These are phyloP conservation scores for Lanmaoa pseudosensibilis DNA, from an alignment of 768 basidiomycete genomes.

Conservation along the genomic window DNA sequence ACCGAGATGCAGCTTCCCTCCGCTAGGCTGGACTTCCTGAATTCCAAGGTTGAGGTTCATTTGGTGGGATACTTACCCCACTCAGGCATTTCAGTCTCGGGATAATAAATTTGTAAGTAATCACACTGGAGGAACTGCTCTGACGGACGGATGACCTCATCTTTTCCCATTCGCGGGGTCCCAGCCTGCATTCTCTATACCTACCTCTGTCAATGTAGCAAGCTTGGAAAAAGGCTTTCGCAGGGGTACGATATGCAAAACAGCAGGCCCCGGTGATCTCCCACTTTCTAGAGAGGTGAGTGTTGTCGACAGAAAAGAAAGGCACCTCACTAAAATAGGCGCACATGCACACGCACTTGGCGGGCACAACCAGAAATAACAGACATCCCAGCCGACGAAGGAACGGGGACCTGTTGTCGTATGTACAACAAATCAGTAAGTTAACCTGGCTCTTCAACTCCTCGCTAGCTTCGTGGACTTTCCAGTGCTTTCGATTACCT, in stretches of 20 bases:
- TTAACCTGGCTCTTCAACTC: not conserved
- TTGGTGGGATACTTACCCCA: too few relatives aligned
- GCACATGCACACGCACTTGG: not conserved
- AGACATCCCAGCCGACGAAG: not conserved
- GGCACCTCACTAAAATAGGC: not conserved
- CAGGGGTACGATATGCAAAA: too few relatives aligned
- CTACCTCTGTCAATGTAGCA: not conserved
- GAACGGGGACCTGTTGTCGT: not conserved
- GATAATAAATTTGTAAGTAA: not conserved
- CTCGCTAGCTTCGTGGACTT: not conserved
- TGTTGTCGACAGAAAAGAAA: not conserved
- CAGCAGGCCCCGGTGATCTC: too few relatives aligned
- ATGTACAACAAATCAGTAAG: not conserved
- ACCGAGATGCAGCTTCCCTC: too few relatives aligned
- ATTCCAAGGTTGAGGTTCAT: too few relatives aligned
- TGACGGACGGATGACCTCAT: not conserved
- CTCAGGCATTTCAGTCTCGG: not conserved
- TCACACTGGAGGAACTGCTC: not conserved
- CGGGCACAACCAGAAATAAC: not conserved
- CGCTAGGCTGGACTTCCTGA: too few relatives aligned
- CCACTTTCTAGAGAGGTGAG: too few relatives aligned
- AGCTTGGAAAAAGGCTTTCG: not conserved
- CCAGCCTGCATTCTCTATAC: not conserved
- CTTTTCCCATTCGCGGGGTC: not conserved
- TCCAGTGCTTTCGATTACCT: not conserved